Percentiles rank a stretch among this genome's conserved stretches.
Evolutionary conservation across 495 filamentous ascomycete species (phyloP).

Genomic region (Neurospora terricola): DNA sequence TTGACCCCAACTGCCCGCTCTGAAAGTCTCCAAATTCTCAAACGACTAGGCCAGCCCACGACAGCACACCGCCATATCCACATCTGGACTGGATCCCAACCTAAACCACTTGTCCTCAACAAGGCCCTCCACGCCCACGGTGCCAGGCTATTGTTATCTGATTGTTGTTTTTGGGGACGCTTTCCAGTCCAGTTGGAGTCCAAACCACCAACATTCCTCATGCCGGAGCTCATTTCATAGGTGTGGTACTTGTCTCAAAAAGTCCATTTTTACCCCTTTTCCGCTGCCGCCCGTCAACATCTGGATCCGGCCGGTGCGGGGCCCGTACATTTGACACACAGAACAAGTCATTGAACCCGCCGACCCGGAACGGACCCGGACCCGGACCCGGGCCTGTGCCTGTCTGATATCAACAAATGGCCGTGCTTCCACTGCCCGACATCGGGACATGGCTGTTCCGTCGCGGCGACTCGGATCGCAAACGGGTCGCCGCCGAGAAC

Average conservation of each 20-base stretch:
- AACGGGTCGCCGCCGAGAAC: slow-evolving; percentile 5
- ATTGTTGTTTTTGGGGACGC: not conserved
- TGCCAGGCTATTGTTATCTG: not conserved
- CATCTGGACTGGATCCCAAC: not conserved
- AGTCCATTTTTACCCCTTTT: not conserved
- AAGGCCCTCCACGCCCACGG: not conserved
- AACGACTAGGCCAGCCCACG: not conserved
- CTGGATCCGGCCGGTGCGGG: not conserved
- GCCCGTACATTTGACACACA: not conserved
- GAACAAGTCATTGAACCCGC: not conserved
- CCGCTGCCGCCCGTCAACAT: not conserved
- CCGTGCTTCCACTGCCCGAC: slow-evolving; percentile 11
- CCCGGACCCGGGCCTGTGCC: not conserved
- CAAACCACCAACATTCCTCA: not conserved
- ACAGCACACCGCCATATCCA: not conserved
- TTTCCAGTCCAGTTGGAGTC: not conserved
- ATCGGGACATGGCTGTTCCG: slow-evolving; percentile 18
- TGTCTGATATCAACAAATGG: slow-evolving; percentile 3
- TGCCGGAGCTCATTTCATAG: not conserved
- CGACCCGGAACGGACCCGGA: not conserved
- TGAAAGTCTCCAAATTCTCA: not conserved
- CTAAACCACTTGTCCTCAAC: not conserved
- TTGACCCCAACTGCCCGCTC: not conserved
- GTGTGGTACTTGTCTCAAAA: not conserved
- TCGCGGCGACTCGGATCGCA: slow-evolving; percentile 11